Evolutionary conservation across 208 protist genomes (phyloP), one percentile per base, ranked within the genome.

Genomic region (Perkinsela sp.): DNA sequence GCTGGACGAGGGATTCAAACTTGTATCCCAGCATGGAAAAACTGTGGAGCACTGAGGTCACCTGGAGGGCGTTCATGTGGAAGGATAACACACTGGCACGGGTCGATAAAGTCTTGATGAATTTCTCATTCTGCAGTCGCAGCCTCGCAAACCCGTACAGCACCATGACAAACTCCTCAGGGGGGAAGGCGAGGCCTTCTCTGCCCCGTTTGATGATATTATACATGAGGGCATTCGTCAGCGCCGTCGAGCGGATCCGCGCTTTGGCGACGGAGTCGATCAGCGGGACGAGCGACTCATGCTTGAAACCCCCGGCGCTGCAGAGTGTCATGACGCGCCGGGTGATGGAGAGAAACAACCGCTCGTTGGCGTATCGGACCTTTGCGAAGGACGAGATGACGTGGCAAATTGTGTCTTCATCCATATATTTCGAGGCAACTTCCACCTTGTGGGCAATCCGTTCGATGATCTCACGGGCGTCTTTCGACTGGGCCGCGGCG

Each of bases 31-130:
- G 89, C 71, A 77, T 77, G 28, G 81, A 84, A 69, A 92, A 92
- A 0, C 84, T 80, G 75, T 90, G 80, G 48, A 92, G 90, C 76
- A 88, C 84, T 13, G 77, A 67, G n/a, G 86, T 72, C 66, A 92
- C 86, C 72, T 92, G 82, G 66, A 89, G 81, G 15, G 86, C 86
- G 70, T 82, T 88, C 86, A 92, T 92, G 71, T 88, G 81, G 48
- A 90, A 84, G 30, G 89, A 81, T 67, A 90, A 89, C 76, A 90
- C 82, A 82, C 89, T 92, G 71, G 83, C 83, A 71, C 89, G 89
- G 67, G 67, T 78, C 28, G 86, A 83, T 32, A 92, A 88, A 0
- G 82, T 82, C 70, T 90, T 89, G 81, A 81, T 89, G 31, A 92
- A 76, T 75, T 90, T 92, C 65, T 76, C 69, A 69, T 92, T 84